phyloP scores from a whole-genome alignment of 495 filamentous ascomycete species.

The Penicillium ucsense region DNA sequence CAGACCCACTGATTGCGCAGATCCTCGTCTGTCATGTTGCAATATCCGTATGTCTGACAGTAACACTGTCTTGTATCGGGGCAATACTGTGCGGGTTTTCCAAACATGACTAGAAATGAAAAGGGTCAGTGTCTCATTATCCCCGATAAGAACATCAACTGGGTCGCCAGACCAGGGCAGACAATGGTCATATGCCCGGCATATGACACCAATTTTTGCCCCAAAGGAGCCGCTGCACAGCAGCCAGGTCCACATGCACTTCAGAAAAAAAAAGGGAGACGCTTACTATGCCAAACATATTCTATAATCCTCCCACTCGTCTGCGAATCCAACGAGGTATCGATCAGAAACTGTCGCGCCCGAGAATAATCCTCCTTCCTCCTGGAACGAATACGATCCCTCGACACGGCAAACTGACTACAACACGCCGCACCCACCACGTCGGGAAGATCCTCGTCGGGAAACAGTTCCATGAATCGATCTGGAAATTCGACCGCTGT shows the following conservation, averaged over 20 bases:
- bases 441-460: slow-evolving; percentile 17
- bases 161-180: too few species aligned
- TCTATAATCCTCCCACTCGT: slow-evolving; percentile 56
- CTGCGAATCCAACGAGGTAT: slow-evolving; percentile 43
- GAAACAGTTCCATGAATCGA: slow-evolving; percentile 33
- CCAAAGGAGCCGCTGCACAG: neutral
- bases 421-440: slow-evolving; percentile 45
- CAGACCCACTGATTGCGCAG: slow-evolving; percentile 16
- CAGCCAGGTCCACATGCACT: neutral
- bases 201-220: neutral
- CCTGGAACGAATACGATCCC: slow-evolving; percentile 35
- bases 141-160: too few species aligned
- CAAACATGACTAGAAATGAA: slow-evolving; percentile 17
- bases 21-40: slow-evolving; percentile 13
- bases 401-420: slow-evolving; percentile 58
- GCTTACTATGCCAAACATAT: slow-evolving; percentile 57
- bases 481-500: slow-evolving; percentile 15
- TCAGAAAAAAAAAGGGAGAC: neutral
- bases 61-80: slow-evolving; percentile 27
- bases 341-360: slow-evolving; percentile 49
- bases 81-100: slow-evolving; percentile 19
- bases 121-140: neutral
- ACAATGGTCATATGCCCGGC: too few species aligned
- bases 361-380: slow-evolving; percentile 40
- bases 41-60: slow-evolving; percentile 31